Evolutionary conservation across 352 stramenopile species (phyloP), one percentile per base, ranked within the genome.

Genomic region (Albugo candida): DNA sequence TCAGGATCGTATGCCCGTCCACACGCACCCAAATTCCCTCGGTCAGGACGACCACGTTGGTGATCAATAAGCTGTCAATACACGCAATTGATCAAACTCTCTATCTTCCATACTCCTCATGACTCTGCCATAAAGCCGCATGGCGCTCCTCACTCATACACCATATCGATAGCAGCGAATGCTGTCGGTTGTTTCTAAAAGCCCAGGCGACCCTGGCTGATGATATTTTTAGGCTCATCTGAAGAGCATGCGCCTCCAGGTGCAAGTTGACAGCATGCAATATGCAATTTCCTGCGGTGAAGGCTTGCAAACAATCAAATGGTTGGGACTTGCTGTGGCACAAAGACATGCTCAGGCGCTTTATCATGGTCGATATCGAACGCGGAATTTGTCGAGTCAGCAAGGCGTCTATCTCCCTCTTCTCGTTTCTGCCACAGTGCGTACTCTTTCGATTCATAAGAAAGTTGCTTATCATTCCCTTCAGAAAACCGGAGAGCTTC

Each of bases 361-460:
- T 5, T 73, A 72, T 1, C 75, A 87, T 18, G 75, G 74, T 5
- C 72, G 74, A 20, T 80, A 61, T 45, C 72, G 77, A 12, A 87
- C 74, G 19, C 66, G 74, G 18, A 73, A 87, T 51, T 70, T 85
- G 24, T 66, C 69, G 13, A 73, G 87, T 49, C 83, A 76, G 24
- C 65, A 75, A 43, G 80, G 77, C 17, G 88, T 89, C 48, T 93
- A 83, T 50, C 54, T 93, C 12, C 80, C 80, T 14, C 61, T 64
- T 16, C 57, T 53, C 20, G 53, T 93, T 45, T 31, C 54, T 21
- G 83, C 70, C 48, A 44, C 54, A 10, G 59, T 60, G 16, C 17
- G 17, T 53, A 34, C 27, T 27, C 16, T 19, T 40, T 18, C 17
- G 19, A 5, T 10, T 17, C 47, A 14, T 5, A 2, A 17, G 37